Evolutionary conservation across 2,329 filamentous ascomycete genomes (phyloP), one percentile per base, ranked within the genome.

Genomic region (Chaetomiaceae sp.): DNA sequence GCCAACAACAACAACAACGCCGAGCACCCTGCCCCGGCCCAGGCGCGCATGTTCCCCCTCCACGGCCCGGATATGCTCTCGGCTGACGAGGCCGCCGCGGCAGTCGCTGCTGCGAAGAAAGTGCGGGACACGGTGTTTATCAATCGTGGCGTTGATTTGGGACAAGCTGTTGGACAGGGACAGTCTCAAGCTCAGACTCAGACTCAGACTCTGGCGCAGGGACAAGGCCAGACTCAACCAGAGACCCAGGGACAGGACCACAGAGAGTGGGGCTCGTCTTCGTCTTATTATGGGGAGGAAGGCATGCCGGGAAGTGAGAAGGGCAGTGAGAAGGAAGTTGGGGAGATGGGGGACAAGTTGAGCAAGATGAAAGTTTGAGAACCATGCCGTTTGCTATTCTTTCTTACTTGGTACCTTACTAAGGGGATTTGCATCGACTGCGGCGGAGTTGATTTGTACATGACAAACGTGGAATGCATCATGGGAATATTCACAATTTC

Each of bases 81-180:
- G 1, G 27, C 45, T 6, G 45, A 53, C 4, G 27, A 55, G 43
- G 56, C 55, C 0, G 45, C 41, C 8, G 41, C 51, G 10, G 55
- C 55, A 2, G 9, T 39, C 2, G 41, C 40, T 0, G 46, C 49
- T 12, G 44, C 38, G 16, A 25, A 17, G n/a, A 2, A 7, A n/a
- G 44, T 41, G 44, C 52, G 52, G 6, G 39, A 41, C 9, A 55
- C 56, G 2, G 27, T 55, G 3, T 55, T 54, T 30, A 48, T 57
- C 33, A 50, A 57, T 35, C 16, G 50, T 9, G 55, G 55, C 5
- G 33, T 53, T 14, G 41, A 50, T 35, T 5, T 44, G n/a, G 17
- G n/a, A n/a, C n/a, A n/a, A n/a, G n/a, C n/a, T n/a, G n/a, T n/a
- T n/a, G n/a, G n/a, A n/a, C n/a, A n/a, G n/a, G n/a, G n/a, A n/a